These are phyloP conservation scores for Aspergillus pseudoviridinutans DNA, from an alignment of 2,329 filamentous ascomycete species.

Conservation along the genomic window DNA sequence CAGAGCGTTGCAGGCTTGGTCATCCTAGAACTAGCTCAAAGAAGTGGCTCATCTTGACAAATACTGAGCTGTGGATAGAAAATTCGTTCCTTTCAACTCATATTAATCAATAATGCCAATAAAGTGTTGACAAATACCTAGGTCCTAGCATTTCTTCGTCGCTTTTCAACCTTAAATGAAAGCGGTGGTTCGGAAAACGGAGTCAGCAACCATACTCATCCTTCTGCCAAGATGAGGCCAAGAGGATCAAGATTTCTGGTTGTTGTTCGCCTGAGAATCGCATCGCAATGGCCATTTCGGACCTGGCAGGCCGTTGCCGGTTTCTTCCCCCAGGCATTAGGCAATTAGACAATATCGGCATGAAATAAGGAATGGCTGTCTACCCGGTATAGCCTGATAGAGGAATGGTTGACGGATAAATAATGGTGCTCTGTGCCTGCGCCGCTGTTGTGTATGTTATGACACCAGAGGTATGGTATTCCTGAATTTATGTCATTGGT, in stretches of 20 bases:
- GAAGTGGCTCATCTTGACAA: neutral
- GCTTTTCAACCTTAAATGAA: neutral
- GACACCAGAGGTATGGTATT: neutral
- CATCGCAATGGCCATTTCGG: neutral
- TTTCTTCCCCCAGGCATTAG: neutral
- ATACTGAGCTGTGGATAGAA: neutral
- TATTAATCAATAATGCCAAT: neutral
- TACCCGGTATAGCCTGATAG: neutral
- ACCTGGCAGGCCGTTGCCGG: neutral
- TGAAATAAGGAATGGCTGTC: neutral
- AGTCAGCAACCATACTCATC: neutral
- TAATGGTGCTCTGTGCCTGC: neutral
- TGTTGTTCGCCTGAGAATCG: neutral
- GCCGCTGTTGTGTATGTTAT: neutral
- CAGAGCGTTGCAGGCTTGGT: too few relatives aligned
- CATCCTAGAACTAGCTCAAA: neutral
- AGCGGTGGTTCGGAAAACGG: neutral
- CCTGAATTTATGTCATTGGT: neutral
- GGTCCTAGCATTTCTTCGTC: neutral
- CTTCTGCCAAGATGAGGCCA: slow-evolving; percentile 9
- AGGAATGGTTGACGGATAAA: neutral
- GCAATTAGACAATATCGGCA: neutral
- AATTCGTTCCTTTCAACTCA: neutral
- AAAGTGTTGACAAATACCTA: neutral
- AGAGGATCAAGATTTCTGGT: slow-evolving; percentile 13